phyloP scores from a whole-genome alignment of 2,329 filamentous ascomycete genomes.

The Xylariaceae sp. region DNA sequence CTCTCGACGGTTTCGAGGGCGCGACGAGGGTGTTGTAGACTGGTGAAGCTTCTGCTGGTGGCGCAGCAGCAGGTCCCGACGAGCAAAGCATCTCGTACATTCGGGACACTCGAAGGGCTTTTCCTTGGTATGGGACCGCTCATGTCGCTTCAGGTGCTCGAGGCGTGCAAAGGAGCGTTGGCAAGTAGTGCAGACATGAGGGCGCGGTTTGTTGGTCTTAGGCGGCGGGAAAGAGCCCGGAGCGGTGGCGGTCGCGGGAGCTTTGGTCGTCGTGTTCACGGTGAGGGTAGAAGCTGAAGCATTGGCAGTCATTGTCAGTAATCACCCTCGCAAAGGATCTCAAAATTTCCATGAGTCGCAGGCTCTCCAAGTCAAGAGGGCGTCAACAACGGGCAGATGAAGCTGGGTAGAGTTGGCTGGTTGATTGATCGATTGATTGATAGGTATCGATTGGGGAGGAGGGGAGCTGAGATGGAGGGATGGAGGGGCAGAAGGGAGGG shows the following conservation, averaged over 20 bases:
- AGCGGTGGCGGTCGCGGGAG: slow-evolving; percentile 24
- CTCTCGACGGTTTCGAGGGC: slow-evolving; percentile 83
- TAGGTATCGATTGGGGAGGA: slow-evolving; percentile 13
- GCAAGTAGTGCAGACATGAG: slow-evolving; percentile 89
- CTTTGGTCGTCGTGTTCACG: slow-evolving; percentile 29
- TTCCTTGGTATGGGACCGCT: slow-evolving; percentile 67
- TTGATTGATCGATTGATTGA: slow-evolving; percentile 6
- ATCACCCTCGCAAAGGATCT: slow-evolving; percentile 12
- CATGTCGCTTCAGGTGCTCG: slow-evolving; percentile 95
- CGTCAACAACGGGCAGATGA: slow-evolving; percentile 1
- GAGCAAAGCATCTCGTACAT: slow-evolving; percentile 89
- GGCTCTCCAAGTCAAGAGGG: slow-evolving; percentile 11
- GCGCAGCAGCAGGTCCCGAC: slow-evolving; percentile 81
- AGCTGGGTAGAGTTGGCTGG: not conserved
- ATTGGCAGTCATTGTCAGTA: slow-evolving; percentile 24
- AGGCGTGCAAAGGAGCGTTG: slow-evolving; percentile 87
- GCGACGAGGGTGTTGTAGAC: slow-evolving; percentile 79
- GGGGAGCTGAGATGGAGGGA: slow-evolving; percentile 15
- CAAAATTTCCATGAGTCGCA: slow-evolving; percentile 15
- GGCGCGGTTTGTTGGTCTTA: slow-evolving; percentile 95
- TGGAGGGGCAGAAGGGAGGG: slow-evolving; percentile 17
- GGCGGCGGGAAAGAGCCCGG: slow-evolving; percentile 61
- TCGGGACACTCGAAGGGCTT: slow-evolving; percentile 98
- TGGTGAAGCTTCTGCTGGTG: slow-evolving; percentile 99
- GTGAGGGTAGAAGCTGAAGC: slow-evolving; percentile 37